These are phyloP conservation scores for Fusarium virguliforme DNA, from an alignment of 2,329 filamentous ascomycete species.

Conservation along the genomic window DNA sequence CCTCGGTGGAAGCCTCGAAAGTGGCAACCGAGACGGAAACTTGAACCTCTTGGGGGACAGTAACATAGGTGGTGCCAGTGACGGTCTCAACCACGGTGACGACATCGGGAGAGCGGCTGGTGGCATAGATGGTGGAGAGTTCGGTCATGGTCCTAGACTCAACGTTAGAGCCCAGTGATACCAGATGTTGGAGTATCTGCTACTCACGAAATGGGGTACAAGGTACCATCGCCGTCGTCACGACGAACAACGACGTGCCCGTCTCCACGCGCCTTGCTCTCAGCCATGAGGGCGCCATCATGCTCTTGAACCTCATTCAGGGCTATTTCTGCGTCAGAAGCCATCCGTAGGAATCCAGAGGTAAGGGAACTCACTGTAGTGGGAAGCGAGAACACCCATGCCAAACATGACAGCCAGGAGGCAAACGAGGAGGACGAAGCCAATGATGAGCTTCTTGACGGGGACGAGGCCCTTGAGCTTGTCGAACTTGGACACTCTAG, in stretches of 20 bases:
- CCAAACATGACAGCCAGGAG: constrained; percentile 50
- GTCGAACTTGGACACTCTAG: constrained; percentile 21
- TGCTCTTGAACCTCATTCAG: constrained; percentile 14
- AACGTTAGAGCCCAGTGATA: constrained; percentile 4
- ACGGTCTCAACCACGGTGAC: constrained; percentile 46
- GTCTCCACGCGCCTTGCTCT: background rate
- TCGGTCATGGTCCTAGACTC: constrained; percentile 54
- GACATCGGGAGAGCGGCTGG: constrained; percentile 41
- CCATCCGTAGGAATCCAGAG: background rate
- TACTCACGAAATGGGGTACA: constrained; percentile 57
- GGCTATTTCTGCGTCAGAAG: constrained; percentile 26
- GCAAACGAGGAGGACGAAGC: constrained; percentile 24
- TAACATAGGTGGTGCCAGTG: constrained; percentile 52
- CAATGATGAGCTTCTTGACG: constrained; percentile 36
- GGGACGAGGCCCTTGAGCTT: constrained; percentile 29
- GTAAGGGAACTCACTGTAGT: constrained; percentile 46
- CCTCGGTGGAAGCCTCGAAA: constrained; percentile 45
- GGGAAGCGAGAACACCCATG: constrained; percentile 51
- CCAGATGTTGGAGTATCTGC: background rate
- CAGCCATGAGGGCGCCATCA: background rate
- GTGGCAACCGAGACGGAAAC: constrained; percentile 48
- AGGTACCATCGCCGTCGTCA: constrained; percentile 39
- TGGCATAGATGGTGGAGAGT: constrained; percentile 55
- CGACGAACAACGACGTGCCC: constrained; percentile 34
- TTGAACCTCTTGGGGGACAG: constrained; percentile 48